Evolutionary conservation across 2,329 filamentous ascomycete genomes (phyloP).

Genomic region (Diplocarpon mali): DNA sequence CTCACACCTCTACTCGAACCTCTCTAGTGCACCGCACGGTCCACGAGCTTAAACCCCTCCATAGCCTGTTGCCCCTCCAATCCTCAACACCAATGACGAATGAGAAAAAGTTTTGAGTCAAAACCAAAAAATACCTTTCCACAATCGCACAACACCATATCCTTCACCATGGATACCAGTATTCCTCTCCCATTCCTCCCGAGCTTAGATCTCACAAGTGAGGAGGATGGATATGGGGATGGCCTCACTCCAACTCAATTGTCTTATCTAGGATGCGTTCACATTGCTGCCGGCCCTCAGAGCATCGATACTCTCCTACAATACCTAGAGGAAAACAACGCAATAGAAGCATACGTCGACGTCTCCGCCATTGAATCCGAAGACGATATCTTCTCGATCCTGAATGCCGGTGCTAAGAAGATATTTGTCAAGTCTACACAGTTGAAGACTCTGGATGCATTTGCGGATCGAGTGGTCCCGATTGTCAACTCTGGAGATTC

Average conservation of each 20-base stretch:
- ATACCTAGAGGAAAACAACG: slow-evolving; percentile 39
- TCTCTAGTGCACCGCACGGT: slow-evolving; percentile 7
- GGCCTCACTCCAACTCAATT: slow-evolving; percentile 47
- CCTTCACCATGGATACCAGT: slow-evolving; percentile 47
- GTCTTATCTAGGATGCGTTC: slow-evolving; percentile 46
- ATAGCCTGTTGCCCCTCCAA: slow-evolving; percentile 14
- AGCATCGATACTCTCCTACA: slow-evolving; percentile 23
- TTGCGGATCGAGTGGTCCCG: slow-evolving; percentile 45
- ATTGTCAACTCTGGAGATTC: slow-evolving; percentile 24
- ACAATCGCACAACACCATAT: slow-evolving; percentile 2
- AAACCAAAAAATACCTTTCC: neutral
- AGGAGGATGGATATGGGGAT: slow-evolving; percentile 37
- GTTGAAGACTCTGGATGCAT: slow-evolving; percentile 45
- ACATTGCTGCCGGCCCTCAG: slow-evolving; percentile 38
- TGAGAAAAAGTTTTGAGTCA: slow-evolving; percentile 10
- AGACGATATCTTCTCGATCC: slow-evolving; percentile 66
- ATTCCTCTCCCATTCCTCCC: slow-evolving; percentile 53
- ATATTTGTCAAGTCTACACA: slow-evolving; percentile 70
- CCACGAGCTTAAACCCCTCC: slow-evolving; percentile 11
- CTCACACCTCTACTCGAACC: neutral
- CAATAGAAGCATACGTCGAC: slow-evolving; percentile 62
- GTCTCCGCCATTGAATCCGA: slow-evolving; percentile 55
- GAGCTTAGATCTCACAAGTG: slow-evolving; percentile 41
- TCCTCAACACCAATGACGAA: slow-evolving; percentile 7
- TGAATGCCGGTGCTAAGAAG: slow-evolving; percentile 76